Conservation (phyloP, 768 basidiomycete genomes). For the Russula sp. region DNA sequence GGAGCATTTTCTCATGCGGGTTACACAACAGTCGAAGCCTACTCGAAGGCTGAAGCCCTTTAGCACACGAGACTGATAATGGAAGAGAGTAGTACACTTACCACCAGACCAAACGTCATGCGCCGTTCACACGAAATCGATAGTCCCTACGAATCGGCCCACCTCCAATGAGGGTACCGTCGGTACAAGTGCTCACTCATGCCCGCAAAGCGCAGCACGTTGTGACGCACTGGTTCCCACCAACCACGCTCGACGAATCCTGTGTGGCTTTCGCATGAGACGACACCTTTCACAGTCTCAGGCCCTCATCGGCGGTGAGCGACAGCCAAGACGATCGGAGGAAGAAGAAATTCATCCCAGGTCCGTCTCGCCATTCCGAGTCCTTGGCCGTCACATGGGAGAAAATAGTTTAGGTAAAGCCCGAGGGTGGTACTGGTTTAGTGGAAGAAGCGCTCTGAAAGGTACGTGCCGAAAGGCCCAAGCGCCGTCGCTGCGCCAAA, state of each 20-base stretch:
- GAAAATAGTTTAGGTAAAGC: slow-evolving; percentile 72
- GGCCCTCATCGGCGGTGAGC: slow-evolving; percentile 66
- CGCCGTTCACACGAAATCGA: too few species aligned
- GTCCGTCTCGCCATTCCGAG: slow-evolving; percentile 78
- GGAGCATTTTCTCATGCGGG: too few species aligned
- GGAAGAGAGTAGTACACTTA: too few species aligned
- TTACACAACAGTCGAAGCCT: too few species aligned
- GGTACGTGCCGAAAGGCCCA: slow-evolving; percentile 71
- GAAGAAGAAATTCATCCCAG: slow-evolving; percentile 76
- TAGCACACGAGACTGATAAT: too few species aligned
- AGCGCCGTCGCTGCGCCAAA: too few species aligned
- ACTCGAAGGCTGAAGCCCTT: too few species aligned
- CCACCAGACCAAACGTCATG: too few species aligned
- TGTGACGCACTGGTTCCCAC: slow-evolving; percentile 72
- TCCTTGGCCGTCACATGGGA: slow-evolving; percentile 54
- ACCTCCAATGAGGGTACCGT: too few species aligned
- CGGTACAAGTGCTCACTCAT: slow-evolving; percentile 38
- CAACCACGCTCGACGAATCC: slow-evolving; percentile 48
- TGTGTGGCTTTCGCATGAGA: slow-evolving; percentile 44
- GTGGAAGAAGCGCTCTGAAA: slow-evolving; percentile 31
- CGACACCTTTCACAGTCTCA: slow-evolving; percentile 47
- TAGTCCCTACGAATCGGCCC: too few species aligned
- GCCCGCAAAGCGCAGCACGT: slow-evolving; percentile 67
- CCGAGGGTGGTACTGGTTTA: slow-evolving; percentile 28
- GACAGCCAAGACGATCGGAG: slow-evolving; percentile 72